These are phyloP conservation scores for Leccinum longicurvipes DNA, from an alignment of 768 basidiomycete genomes.

Conservation along the genomic window DNA sequence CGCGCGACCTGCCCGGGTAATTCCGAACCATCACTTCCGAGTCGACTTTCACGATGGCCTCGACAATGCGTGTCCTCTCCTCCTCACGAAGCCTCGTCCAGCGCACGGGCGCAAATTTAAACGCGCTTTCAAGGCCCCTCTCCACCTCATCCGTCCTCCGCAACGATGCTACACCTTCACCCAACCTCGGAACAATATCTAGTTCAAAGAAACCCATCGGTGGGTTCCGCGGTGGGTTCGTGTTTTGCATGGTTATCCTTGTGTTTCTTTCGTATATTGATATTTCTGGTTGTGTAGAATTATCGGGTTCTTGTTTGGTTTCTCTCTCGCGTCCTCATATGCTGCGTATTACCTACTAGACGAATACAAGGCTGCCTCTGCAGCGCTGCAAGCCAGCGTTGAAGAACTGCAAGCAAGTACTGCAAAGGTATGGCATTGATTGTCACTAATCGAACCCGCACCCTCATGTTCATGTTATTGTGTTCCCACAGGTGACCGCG, in stretches of 20 bases:
- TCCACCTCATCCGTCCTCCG: conserved; percentile 42
- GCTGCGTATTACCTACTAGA: conserved; percentile 87
- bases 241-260: conserved; percentile 6
- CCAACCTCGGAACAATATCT: conserved; percentile 53
- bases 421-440: conserved; percentile 52
- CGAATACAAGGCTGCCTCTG: conserved; percentile 86
- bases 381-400: conserved; percentile 83
- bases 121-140: conserved; percentile 33
- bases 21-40: conserved; percentile 13
- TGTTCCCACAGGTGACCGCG: conserved; percentile 59
- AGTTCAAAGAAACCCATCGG: conserved; percentile 74
- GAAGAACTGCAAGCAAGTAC: conserved; percentile 83
- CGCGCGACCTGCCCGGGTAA: conserved; percentile 17
- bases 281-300: conserved; percentile 43
- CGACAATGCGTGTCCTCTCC: conserved; percentile 31
- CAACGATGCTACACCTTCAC: conserved; percentile 39
- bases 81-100: conserved; percentile 15
- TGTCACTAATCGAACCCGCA: not conserved
- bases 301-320: conserved; percentile 84
- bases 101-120: conserved; percentile 4
- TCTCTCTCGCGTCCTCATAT: conserved; percentile 82
- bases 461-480: not conserved
- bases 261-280: not conserved
- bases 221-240: conserved; percentile 63
- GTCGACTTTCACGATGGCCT: conserved; percentile 33